These are phyloP conservation scores for Phytophthora pisi DNA, from an alignment of 352 stramenopile species.

Conservation along the genomic window DNA sequence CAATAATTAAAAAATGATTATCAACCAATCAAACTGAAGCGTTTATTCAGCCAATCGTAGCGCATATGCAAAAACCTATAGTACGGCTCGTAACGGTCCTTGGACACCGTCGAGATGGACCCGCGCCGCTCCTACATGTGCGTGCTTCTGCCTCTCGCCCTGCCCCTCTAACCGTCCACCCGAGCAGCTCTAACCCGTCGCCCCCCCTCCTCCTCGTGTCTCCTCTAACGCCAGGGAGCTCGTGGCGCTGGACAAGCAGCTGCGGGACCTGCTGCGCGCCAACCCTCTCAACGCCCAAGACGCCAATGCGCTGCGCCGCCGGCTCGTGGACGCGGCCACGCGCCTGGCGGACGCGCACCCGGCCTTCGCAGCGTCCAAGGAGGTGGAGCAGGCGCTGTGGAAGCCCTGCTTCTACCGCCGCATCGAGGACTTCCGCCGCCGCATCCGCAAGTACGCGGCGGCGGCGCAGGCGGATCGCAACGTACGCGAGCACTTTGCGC, in stretches of 20 bases:
- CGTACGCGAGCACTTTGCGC: slow-evolving; percentile 80
- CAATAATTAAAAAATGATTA: no score
- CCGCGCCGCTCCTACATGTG: slow-evolving; percentile 40
- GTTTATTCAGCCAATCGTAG: no score
- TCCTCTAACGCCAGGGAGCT: slow-evolving; percentile 53
- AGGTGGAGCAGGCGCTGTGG: slow-evolving; percentile 87
- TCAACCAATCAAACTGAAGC: no score
- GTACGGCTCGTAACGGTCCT: background rate
- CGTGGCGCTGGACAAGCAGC: slow-evolving; percentile 70
- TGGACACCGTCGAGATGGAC: slow-evolving; percentile 28
- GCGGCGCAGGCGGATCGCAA: slow-evolving; percentile 65
- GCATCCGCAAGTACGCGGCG: slow-evolving; percentile 87
- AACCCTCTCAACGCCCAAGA: slow-evolving; percentile 68
- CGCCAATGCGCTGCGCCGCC: slow-evolving; percentile 62
- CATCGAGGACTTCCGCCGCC: slow-evolving; percentile 89
- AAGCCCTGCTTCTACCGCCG: slow-evolving; percentile 92
- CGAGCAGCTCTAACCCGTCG: no score
- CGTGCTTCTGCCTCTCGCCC: background rate
- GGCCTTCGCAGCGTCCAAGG: slow-evolving; percentile 62
- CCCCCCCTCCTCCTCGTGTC: background rate
- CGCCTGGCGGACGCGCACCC: slow-evolving; percentile 50
- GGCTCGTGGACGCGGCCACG: slow-evolving; percentile 60
- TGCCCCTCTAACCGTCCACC: background rate
- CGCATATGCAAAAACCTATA: no score
- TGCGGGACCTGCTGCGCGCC: slow-evolving; percentile 70